Percentiles rank a stretch among this genome's conserved stretches.
These are phyloP conservation scores for Diaporthe nobilis DNA, from an alignment of 2,329 filamentous ascomycete species.

Conservation along the genomic window DNA sequence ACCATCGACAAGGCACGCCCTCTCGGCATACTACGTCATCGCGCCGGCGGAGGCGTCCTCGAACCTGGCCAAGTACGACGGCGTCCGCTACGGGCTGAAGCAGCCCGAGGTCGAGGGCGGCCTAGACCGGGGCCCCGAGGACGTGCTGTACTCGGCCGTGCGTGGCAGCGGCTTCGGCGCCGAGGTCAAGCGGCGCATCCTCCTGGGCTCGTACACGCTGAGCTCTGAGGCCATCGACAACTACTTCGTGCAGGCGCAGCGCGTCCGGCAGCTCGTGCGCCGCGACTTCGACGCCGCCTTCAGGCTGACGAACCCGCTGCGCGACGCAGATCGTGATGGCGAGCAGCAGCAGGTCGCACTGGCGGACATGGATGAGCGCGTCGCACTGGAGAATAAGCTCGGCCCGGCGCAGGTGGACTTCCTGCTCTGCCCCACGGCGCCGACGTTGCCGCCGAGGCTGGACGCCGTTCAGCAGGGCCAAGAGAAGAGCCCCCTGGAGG, in stretches of 20 bases:
- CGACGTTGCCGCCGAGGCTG: slow-evolving; percentile 65
- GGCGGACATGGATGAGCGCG: slow-evolving; percentile 69
- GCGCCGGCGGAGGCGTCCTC: slow-evolving; percentile 96
- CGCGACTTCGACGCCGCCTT: slow-evolving; percentile 90
- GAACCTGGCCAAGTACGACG: slow-evolving; percentile 97
- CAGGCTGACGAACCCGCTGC: slow-evolving; percentile 76
- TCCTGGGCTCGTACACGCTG: slow-evolving; percentile 91
- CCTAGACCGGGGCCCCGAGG: slow-evolving; percentile 66
- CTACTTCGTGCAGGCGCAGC: slow-evolving; percentile 96
- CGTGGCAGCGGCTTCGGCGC: slow-evolving; percentile 82
- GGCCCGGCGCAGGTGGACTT: slow-evolving; percentile 82
- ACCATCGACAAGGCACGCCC: slow-evolving; percentile 85
- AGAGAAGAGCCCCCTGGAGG: slow-evolving; percentile 72
- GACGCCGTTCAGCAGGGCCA: slow-evolving; percentile 60
- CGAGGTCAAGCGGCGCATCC: slow-evolving; percentile 88
- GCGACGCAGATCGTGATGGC: slow-evolving; percentile 49
- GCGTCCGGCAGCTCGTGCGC: slow-evolving; percentile 85
- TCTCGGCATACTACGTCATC: slow-evolving; percentile 95
- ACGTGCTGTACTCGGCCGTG: slow-evolving; percentile 82
- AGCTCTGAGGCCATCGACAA: slow-evolving; percentile 94
- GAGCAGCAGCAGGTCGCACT: slow-evolving; percentile 66
- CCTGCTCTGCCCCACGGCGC: slow-evolving; percentile 88
- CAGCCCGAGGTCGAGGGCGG: slow-evolving; percentile 41
- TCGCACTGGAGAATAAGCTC: slow-evolving; percentile 67
- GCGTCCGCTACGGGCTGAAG: slow-evolving; percentile 78